Percentiles rank a stretch among this genome's conserved stretches.
Evolutionary conservation across 108 stramenopile genomes (phyloP).

Genomic region (Poteriospumella lacustris): DNA sequence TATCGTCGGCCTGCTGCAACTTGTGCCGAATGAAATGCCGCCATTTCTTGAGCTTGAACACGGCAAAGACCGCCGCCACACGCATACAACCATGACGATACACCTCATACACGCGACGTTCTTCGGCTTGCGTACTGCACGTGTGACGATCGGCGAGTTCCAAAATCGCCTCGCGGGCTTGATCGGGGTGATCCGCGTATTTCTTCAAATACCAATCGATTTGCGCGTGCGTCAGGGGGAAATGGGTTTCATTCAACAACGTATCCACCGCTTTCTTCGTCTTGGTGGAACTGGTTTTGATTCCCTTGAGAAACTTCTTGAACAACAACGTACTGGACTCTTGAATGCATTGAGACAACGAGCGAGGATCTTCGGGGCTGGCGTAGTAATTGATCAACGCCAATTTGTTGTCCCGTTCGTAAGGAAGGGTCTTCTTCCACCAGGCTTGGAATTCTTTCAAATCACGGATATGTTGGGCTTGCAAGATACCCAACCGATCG

Average conservation of each 20-base stretch:
- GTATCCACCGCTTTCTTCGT: neutral
- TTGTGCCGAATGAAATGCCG: too few relatives aligned
- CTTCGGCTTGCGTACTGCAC: too few relatives aligned
- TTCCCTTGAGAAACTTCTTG: neutral
- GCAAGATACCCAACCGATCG: neutral
- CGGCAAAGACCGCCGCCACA: too few relatives aligned
- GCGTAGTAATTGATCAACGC: slow-evolving; percentile 22
- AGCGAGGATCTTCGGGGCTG: neutral
- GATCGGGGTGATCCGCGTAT: slow-evolving; percentile 1
- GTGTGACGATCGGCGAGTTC: too few relatives aligned
- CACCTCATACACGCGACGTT: too few relatives aligned
- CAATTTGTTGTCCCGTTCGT: neutral
- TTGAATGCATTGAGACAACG: neutral
- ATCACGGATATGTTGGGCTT: neutral
- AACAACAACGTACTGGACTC: neutral
- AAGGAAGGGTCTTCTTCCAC: neutral
- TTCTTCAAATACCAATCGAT: slow-evolving; percentile 10
- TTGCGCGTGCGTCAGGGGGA: neutral
- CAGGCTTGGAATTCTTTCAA: neutral
- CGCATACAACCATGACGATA: too few relatives aligned
- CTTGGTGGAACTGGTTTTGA: neutral
- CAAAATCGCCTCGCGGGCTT: neutral
- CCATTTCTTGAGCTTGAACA: too few relatives aligned
- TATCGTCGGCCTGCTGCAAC: too few relatives aligned
- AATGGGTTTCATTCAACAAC: neutral